phyloP scores from a whole-genome alignment of 768 basidiomycete genomes.

The Tricholoma sp. region DNA sequence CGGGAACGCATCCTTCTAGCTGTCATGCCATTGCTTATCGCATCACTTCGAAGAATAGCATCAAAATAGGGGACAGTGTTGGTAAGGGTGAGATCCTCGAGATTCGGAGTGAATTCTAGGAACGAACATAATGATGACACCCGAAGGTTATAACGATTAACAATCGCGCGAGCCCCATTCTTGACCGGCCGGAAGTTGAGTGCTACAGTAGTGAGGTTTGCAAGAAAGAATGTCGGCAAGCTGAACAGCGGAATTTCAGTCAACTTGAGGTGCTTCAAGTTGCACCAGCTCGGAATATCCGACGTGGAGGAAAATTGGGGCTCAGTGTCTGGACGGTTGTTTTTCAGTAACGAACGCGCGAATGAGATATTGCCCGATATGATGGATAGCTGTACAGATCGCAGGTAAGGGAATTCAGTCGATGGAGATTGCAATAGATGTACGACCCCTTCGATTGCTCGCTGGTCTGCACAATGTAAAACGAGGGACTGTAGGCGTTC shows the following conservation, averaged over 20 bases:
- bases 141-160: constrained; percentile 29
- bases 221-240: constrained; percentile 31
- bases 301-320: constrained; percentile 1
- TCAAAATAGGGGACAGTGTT: constrained; percentile 40
- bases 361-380: not conserved
- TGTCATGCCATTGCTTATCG: not conserved
- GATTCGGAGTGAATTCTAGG: constrained; percentile 30
- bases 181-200: constrained; percentile 32
- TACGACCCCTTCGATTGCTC: not conserved
- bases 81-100: constrained; percentile 38
- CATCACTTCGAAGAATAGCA: constrained; percentile 14
- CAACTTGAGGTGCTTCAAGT: constrained; percentile 32
- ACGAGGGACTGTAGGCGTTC: not conserved
- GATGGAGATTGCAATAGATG: not conserved
- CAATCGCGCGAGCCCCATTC: constrained; percentile 9
- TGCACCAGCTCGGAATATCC: constrained; percentile 10
- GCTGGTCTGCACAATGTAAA: not conserved
- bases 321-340: not conserved
- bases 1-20: constrained; percentile 2
- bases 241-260: constrained; percentile 36
- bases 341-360: constrained; percentile 9
- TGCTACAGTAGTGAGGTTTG: constrained; percentile 37
- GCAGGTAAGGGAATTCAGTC: not conserved
- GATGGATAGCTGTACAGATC: not conserved
- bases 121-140: constrained; percentile 36